Conservation (phyloP, 495 filamentous ascomycete genomes). For the Lindgomyces ingoldianus region DNA sequence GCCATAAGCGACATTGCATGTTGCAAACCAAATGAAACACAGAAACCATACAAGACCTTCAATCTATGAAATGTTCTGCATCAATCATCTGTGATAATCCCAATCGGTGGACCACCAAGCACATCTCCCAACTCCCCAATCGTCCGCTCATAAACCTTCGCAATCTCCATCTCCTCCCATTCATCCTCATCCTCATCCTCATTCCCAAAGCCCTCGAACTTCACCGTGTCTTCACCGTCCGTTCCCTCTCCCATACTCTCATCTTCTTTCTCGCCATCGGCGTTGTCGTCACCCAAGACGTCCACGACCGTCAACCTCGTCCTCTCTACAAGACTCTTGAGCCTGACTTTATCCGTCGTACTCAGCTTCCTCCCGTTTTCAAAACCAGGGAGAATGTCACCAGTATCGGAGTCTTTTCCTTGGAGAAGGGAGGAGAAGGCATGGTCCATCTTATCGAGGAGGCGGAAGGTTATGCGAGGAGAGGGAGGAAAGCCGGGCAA, state of each 20-base stretch:
- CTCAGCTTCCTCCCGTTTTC: conserved; percentile 46
- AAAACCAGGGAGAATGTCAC: conserved; percentile 66
- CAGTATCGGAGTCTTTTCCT: conserved; percentile 66
- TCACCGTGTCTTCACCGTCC: conserved; percentile 18
- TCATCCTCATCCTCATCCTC: conserved; percentile 46
- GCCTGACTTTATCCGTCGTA: conserved; percentile 78
- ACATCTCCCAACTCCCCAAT: conserved; percentile 68
- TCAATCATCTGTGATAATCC: conserved; percentile 44
- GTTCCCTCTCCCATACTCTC: conserved; percentile 1
- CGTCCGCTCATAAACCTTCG: conserved; percentile 75
- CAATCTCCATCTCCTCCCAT: conserved; percentile 51
- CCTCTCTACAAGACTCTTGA: conserved; percentile 72
- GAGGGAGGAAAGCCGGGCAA: conserved; percentile 68
- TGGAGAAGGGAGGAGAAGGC: conserved; percentile 71
- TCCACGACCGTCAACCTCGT: conserved; percentile 67
- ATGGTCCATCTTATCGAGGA: conserved; percentile 75
- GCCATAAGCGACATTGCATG: too few relatives aligned
- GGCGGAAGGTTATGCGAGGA: conserved; percentile 60
- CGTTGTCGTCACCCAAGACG: conserved; percentile 53
- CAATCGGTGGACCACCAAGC: conserved; percentile 49
- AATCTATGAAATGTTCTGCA: neutral
- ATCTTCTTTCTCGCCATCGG: conserved; percentile 39
- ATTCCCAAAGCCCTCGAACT: conserved; percentile 37
- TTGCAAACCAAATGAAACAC: neutral
- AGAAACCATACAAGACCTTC: neutral